A percentile compares a stretch with the other conserved stretches of the same genome.
Conservation (phyloP, 2,329 filamentous ascomycete genomes). For the Endocalyx cinctus region DNA sequence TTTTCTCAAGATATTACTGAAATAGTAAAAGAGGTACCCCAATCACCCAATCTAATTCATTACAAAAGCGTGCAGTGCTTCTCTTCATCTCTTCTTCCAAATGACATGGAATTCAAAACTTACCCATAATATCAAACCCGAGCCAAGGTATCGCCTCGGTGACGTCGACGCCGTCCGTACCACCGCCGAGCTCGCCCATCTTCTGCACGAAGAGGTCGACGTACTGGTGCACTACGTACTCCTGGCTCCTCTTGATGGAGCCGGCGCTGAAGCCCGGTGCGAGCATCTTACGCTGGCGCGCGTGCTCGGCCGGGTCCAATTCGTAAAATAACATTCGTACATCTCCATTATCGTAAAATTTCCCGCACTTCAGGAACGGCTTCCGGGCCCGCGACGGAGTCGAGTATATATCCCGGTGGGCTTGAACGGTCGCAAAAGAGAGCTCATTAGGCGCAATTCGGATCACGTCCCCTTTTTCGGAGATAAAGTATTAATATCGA, state of each 20-base stretch:
- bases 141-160: conserved; percentile 17
- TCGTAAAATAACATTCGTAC: conserved; percentile 11
- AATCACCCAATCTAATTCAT: too few species aligned
- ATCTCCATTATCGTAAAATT: conserved; percentile 14
- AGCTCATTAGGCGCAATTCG: conserved; percentile 17
- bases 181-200: conserved; percentile 3
- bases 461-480: conserved; percentile 7
- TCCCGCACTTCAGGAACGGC: conserved; percentile 12
- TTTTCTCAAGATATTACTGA: too few species aligned
- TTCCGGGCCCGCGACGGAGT: conserved; percentile 13
- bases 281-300: conserved; percentile 14
- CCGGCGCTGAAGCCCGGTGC: conserved; percentile 15
- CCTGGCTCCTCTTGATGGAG: conserved; percentile 16
- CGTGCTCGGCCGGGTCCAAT: conserved; percentile 16
- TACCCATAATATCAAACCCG: conserved; percentile 20
- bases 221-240: conserved; percentile 17
- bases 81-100: too few species aligned
- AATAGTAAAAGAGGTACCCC: too few species aligned
- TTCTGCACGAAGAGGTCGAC: conserved; percentile 14
- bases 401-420: conserved; percentile 12
- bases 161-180: conserved; percentile 9
- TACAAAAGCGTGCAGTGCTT: too few species aligned
- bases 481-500: neutral
- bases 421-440: conserved; percentile 10
- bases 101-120: too few species aligned